phyloP scores from a whole-genome alignment of 192 early-diverging fungal genomes.

The Linnemannia schmuckeri region DNA sequence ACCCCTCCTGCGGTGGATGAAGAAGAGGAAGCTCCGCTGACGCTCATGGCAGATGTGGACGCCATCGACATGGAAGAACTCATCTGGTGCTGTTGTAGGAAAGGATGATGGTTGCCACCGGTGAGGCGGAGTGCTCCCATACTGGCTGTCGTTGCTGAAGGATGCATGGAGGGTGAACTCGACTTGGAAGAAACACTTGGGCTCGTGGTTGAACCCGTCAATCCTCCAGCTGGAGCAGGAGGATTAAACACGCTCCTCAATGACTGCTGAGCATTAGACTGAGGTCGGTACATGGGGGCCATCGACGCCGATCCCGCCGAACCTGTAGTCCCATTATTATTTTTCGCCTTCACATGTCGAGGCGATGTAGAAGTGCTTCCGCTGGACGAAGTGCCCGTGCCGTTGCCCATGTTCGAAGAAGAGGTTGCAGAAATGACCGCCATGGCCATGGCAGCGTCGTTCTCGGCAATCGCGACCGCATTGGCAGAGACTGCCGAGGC shows the following conservation, averaged over 20 bases:
- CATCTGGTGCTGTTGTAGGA: slow-evolving; percentile 5
- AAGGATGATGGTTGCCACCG: background rate
- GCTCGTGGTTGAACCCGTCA: background rate
- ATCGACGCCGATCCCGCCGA: slow-evolving; percentile 11
- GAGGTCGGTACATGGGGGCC: slow-evolving; percentile 1
- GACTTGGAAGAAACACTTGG: background rate
- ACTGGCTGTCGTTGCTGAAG: background rate
- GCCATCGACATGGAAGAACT: slow-evolving; percentile 24
- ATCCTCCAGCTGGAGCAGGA: background rate
- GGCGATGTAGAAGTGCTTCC: background rate
- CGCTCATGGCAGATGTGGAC: slow-evolving; percentile 24
- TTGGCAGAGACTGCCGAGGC: slow-evolving; percentile 25
- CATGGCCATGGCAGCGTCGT: background rate
- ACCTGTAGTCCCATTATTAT: background rate
- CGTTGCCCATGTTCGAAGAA: background rate
- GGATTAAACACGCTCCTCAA: background rate
- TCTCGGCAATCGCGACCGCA: slow-evolving; percentile 22
- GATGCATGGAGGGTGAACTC: background rate
- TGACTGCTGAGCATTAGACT: background rate
- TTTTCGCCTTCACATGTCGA: background rate
- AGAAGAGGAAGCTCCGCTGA: background rate
- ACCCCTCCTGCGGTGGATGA: background rate
- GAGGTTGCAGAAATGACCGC: background rate
- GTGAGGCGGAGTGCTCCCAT: background rate
- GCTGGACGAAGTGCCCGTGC: too few relatives aligned